These are phyloP conservation scores for Aegilops speltoides DNA, from an alignment of 176 grass and related monocot genomes.

Conservation along the genomic window DNA sequence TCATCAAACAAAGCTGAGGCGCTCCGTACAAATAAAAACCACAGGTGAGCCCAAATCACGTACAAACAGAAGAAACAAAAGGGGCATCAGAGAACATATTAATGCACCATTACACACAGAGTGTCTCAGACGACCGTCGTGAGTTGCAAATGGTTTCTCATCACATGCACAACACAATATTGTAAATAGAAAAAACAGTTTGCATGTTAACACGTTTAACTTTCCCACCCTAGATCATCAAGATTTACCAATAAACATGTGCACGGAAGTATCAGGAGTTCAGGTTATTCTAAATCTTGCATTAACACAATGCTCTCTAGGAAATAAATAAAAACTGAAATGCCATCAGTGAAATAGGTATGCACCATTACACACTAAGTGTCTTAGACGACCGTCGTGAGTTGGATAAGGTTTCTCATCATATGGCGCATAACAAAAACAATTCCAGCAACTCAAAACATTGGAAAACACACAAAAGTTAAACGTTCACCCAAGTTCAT, in stretches of 20 bases:
- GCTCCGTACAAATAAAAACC: neutral
- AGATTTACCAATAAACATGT: neutral
- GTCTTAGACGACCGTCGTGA: slow-evolving; percentile 72
- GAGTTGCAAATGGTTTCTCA: slow-evolving; percentile 43
- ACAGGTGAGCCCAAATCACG: neutral
- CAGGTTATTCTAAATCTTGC: neutral
- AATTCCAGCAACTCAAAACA: neutral
- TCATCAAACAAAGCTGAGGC: neutral
- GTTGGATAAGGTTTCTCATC: slow-evolving; percentile 62
- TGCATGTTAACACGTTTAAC: neutral
- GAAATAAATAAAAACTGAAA: neutral
- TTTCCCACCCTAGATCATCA: neutral
- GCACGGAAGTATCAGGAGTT: neutral
- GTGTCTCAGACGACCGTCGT: slow-evolving; percentile 70
- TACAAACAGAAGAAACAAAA: neutral
- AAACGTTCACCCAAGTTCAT: neutral
- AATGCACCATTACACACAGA: slow-evolving; percentile 60
- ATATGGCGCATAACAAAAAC: slow-evolving; percentile 38
- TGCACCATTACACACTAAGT: slow-evolving; percentile 66
- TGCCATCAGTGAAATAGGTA: slow-evolving; percentile 60
- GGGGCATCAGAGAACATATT: slow-evolving; percentile 65
- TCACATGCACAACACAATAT: neutral
- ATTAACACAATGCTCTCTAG: neutral
- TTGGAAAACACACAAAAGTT: neutral
- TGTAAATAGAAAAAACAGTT: neutral